Percentiles rank a stretch among this genome's conserved stretches.
phyloP scores from a whole-genome alignment of 1,284 basidiomycete genomes.

The Microbotryum intermedium region DNA sequence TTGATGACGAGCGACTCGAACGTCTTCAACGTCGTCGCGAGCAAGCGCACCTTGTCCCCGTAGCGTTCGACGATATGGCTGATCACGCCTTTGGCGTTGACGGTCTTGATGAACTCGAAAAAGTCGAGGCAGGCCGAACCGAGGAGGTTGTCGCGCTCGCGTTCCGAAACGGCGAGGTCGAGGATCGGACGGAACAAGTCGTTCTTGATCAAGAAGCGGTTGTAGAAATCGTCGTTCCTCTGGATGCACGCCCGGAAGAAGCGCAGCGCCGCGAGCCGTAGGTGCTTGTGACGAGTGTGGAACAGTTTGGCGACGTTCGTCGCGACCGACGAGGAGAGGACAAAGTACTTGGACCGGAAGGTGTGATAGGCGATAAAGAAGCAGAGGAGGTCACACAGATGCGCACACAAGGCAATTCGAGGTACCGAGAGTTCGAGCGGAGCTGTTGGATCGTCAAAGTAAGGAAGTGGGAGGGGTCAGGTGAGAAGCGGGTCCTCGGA shows the following conservation, averaged over 20 bases:
- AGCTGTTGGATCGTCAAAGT: constrained; percentile 8
- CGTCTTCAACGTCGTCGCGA: constrained; percentile 56
- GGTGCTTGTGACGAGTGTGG: constrained; percentile 70
- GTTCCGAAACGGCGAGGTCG: constrained; percentile 70
- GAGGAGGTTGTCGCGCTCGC: constrained; percentile 78
- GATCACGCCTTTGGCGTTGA: constrained; percentile 59
- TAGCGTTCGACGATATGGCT: constrained; percentile 73
- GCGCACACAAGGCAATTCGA: constrained; percentile 35
- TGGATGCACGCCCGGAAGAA: constrained; percentile 81
- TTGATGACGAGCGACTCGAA: constrained; percentile 66
- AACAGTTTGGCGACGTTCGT: constrained; percentile 60
- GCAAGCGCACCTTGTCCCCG: constrained; percentile 54
- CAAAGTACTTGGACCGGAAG: constrained; percentile 81
- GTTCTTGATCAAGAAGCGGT: constrained; percentile 73
- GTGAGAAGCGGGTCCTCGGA: not conserved
- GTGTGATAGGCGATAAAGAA: constrained; percentile 75
- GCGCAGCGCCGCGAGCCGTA: constrained; percentile 78
- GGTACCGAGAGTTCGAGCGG: constrained; percentile 13
- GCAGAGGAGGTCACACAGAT: constrained; percentile 64
- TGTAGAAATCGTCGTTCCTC: constrained; percentile 76
- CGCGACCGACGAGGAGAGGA: constrained; percentile 69
- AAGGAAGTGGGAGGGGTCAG: not conserved
- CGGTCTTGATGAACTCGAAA: constrained; percentile 80
- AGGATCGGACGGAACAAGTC: constrained; percentile 75
- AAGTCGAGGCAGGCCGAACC: constrained; percentile 92